Evolutionary conservation across 1,139 yeast genomes (phyloP), one percentile per base, ranked within the genome.

Genomic region (Pichia sp.): DNA sequence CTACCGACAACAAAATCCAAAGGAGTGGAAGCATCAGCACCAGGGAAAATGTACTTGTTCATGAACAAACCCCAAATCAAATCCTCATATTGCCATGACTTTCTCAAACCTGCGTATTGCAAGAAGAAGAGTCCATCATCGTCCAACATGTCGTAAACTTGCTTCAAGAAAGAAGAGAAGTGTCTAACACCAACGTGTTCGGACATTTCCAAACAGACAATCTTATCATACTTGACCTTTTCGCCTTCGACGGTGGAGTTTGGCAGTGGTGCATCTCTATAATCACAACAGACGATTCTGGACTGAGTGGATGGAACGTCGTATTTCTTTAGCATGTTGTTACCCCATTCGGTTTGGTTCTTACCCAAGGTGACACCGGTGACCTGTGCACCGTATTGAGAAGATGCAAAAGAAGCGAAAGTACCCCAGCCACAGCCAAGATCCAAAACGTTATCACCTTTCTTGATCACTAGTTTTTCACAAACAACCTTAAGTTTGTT

Each of bases 361-460:
- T 79, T 84, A 68, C 97, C 97, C 60, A 90, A 78, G 47, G 97
- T 90, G 64, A 90, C 76, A 74, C 97, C 97, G 55, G 97, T 90
- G 56, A 88, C 96, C 53, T 80, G 73, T 51, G 97, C 96, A 55
- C 93, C 95, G 64, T 85, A 84, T 70, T 86, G 85, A 61, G 85
- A 79, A 3, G 96, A 87, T 43, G 95, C 92, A 71, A 76, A 89
- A 46, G 95, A 79, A 51, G 96, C 90, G 71, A 92, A 79, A 56
- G 97, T 87, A 69, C 97, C 97, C 97, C 97, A 90, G 62, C 97
- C 97, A 74, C 97, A 90, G 57, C 97, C 97, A 60, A 90, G 76
- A 69, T 90, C 97, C 62, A 90, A 81, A 68, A 89, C 77, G 54
- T 75, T 75, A 61, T 90, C 97, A 62, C 88, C 95, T 64, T 81